Evolutionary conservation across 1,284 basidiomycete species (phyloP).

Genomic region (Ustilago vetiveriae): DNA sequence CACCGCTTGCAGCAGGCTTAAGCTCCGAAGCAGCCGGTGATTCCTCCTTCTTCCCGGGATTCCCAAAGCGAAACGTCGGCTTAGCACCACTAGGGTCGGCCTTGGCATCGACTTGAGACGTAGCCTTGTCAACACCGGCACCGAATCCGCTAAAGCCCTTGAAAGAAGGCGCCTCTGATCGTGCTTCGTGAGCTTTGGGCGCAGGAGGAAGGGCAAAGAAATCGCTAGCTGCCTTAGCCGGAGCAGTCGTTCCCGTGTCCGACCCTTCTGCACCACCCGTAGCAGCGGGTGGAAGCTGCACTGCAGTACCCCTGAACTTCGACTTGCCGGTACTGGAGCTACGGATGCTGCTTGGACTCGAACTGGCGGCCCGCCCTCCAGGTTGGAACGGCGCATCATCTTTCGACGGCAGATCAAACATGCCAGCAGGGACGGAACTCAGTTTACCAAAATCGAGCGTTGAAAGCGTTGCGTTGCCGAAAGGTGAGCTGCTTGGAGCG

Average conservation of each 20-base stretch:
- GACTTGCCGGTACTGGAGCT: slow-evolving; percentile 18
- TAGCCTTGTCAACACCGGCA: slow-evolving; percentile 5
- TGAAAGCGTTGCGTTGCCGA: slow-evolving; percentile 18
- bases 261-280: slow-evolving; percentile 2
- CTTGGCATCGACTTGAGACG: slow-evolving; percentile 3
- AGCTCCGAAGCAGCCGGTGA: neutral
- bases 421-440: slow-evolving; percentile 21
- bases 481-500: slow-evolving; percentile 10
- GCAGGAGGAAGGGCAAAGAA: slow-evolving; percentile 30
- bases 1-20: neutral
- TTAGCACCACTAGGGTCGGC: slow-evolving; percentile 1
- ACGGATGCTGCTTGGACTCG: slow-evolving; percentile 26
- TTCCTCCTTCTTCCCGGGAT: slow-evolving; percentile 13
- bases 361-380: slow-evolving; percentile 33
- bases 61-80: slow-evolving; percentile 23
- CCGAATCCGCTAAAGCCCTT: slow-evolving; percentile 32
- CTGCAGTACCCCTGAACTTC: slow-evolving; percentile 22
- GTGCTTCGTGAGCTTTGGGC: slow-evolving; percentile 15
- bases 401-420: slow-evolving; percentile 37
- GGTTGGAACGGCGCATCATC: slow-evolving; percentile 40
- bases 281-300: slow-evolving; percentile 23
- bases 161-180: slow-evolving; percentile 3
- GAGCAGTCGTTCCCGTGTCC: neutral
- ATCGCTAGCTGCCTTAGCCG: slow-evolving; percentile 23
- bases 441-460: slow-evolving; percentile 32